Percentiles rank a stretch among this genome's conserved stretches.
Evolutionary conservation across 1,139 yeast species (phyloP).

Genomic region (Saccharomyces hybrid): DNA sequence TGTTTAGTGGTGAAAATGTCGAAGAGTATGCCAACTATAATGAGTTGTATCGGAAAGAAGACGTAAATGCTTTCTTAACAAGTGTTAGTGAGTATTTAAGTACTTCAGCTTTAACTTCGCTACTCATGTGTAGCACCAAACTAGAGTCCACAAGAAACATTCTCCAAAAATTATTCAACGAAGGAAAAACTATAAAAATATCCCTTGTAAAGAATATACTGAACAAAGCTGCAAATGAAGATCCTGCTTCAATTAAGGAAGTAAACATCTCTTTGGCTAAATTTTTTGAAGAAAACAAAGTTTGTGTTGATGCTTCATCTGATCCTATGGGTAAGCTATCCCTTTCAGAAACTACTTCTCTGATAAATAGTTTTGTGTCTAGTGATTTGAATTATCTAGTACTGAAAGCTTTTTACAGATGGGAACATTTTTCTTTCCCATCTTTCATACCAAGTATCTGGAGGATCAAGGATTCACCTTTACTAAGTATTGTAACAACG

Average conservation of each 20-base stretch:
- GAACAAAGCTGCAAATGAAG: background rate
- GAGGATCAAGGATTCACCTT: background rate
- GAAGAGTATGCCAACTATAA: background rate
- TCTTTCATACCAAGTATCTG: constrained; percentile 4
- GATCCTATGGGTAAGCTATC: constrained; percentile 2
- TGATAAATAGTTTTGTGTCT: constrained; percentile 1
- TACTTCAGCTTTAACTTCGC: background rate
- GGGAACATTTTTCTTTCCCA: constrained; percentile 3
- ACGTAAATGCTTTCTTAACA: background rate
- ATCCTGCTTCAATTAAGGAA: background rate
- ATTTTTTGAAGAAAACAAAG: background rate
- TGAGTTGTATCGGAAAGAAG: background rate
- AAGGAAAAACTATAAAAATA: background rate
- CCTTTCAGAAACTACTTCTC: background rate
- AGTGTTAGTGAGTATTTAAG: background rate
- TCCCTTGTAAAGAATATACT: background rate
- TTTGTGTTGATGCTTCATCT: constrained; percentile 1
- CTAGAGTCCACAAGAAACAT: background rate
- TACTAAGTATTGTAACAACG: background rate
- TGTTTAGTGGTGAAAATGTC: background rate
- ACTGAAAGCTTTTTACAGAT: constrained; percentile 7
- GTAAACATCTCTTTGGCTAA: background rate
- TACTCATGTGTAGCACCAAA: background rate
- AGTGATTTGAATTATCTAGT: constrained; percentile 1
- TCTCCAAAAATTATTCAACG: background rate